Base-by-base conservation (phyloP, 352 stramenopile genomes). In the Globisporangium echinulatum region DNA sequence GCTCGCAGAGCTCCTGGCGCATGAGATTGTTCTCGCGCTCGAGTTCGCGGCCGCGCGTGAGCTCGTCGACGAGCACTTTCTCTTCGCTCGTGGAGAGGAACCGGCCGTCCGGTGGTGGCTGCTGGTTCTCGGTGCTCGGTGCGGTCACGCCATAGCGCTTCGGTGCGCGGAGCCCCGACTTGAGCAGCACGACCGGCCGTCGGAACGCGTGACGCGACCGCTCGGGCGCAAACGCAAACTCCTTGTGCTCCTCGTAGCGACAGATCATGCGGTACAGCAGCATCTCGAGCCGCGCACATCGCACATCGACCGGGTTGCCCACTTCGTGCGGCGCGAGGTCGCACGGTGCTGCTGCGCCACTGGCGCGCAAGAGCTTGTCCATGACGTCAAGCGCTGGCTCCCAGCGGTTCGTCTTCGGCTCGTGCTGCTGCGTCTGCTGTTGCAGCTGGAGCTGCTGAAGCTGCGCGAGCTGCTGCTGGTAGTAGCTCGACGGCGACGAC, bases 261-360 rank as follows among this genome's bases (percentile, higher is more conserved):
- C 84, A 93, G 56, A 93, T 89, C 82, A 93, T 93, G 10, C 84
- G 76, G 57, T 93, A 93, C 15, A 93, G 64, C 33, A 93, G 64
- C 79, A 93, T 90, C 47, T 93, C 84, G 42, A 93, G 61, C 38
- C 84, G 72, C 33, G 89, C 78, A 11, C 80, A 90, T 9, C 84
- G 78, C 39, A 77, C 55, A 36, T 86, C 72, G 3, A 85, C 67
- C 7, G 73, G 60, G 58, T 79, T 70, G 33, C 64, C 63, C 44
- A 74, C 64, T 47, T 75, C 61, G 40, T 75, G 62, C 2, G 75
- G 68, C 17, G 68, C 71, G 17, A 73, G 54, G 50, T 87, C 76
- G 1, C 58, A 66, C 0, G 72, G 61, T n/a, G 68, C 58, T 49
- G 72, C 63, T 11, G 80, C 80, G 4, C 79, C 83, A 62, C 79